Base-by-base conservation (phyloP, 176 grass and related monocot species). In the Rhynchospora breviuscula region DNA sequence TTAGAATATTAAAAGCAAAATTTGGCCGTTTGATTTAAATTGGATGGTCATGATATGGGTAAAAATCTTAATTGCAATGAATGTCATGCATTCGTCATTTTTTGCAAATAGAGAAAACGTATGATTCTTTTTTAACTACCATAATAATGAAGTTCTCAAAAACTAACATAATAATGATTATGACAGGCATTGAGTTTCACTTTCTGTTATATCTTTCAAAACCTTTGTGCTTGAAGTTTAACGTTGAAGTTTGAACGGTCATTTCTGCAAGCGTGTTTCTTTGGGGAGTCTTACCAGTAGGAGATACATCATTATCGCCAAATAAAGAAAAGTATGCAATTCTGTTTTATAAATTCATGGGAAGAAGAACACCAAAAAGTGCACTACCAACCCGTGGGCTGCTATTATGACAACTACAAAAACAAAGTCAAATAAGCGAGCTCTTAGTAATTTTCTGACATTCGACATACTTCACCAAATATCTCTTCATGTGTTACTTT, bases 171-270 rank as follows among this genome's bases (percentile, higher is more conserved):
- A 15, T 12, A 53, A 31, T 33, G 49, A 57, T 78, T 78, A 56
- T 78, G 51, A 78, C 73, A 56, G 23, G 12, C 23, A 31, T 33
- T 57, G 3, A 31, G 5, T 8, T 78, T 29, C 14, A 56, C 51
- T 78, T 57, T 18, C 48, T 8, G 25, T 56, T 78, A 31, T 10
- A 40, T 72, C 7, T 76, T 53, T 78, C 49, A 78, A 78, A 78
- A 57, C 7, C 49, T 78, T 78, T 78, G 49, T 78, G 73, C 51
- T 56, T 33, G 73, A 57, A 76, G 72, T 14, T 74, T 51, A 14
- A 67, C 6, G 10, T 67, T 11, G 9, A 67, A 75, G 46, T 52
- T 75, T 52, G 73, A 78, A 78, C 73, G 7, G 73, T 57, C 73
- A 5, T 56, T 78, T 78, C 33, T 53, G 4, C 47, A 75, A 0